phyloP scores from a whole-genome alignment of 768 basidiomycete genomes.

The Pisolithus orientalis region DNA sequence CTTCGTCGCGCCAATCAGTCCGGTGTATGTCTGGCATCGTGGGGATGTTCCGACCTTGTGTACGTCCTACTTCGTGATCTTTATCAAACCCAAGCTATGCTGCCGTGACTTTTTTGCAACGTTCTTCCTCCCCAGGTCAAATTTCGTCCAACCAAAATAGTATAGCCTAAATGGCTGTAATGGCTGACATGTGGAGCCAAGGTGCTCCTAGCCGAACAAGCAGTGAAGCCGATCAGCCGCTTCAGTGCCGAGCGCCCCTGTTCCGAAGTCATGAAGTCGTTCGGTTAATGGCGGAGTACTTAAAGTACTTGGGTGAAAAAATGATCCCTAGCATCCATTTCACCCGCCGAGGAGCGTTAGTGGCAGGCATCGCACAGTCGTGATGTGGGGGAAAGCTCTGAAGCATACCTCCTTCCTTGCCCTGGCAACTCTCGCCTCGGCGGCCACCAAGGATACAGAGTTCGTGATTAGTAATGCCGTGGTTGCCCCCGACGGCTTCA shows the following conservation, averaged over 20 bases:
- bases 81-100: too few relatives aligned
- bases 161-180: background rate
- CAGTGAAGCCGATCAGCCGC: background rate
- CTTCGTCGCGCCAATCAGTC: too few relatives aligned
- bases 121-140: too few relatives aligned
- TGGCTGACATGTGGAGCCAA: background rate
- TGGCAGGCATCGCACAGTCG: background rate
- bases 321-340: background rate
- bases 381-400: slow-evolving; percentile 9
- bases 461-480: slow-evolving; percentile 33
- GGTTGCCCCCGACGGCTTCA: slow-evolving; percentile 40
- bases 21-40: too few relatives aligned
- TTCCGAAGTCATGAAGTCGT: background rate
- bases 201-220: background rate
- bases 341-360: background rate
- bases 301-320: background rate
- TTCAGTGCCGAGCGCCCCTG: background rate
- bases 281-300: background rate
- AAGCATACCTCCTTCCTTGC: slow-evolving; percentile 4
- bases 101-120: too few relatives aligned
- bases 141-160: background rate
- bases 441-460: slow-evolving; percentile 13
- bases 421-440: slow-evolving; percentile 5
- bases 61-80: too few relatives aligned
- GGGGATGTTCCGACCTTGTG: too few relatives aligned